Evolutionary conservation across 495 filamentous ascomycete genomes (phyloP).

Genomic region (Talaromyces stipitatus): DNA sequence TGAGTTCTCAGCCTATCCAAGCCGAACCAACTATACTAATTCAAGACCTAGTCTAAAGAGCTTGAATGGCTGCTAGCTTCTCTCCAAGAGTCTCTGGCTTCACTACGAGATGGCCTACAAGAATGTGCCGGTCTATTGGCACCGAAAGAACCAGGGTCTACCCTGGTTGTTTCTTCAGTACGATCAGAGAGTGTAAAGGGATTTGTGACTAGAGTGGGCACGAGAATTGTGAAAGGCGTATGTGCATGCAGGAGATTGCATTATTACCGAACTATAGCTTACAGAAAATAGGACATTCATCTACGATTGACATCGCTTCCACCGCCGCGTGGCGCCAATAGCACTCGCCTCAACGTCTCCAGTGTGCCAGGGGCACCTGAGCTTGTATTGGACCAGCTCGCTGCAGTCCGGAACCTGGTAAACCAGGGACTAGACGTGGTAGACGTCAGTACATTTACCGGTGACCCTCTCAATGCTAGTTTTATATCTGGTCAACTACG

Average conservation of each 20-base stretch:
- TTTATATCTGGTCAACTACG: slow-evolving; percentile 77
- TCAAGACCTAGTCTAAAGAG: slow-evolving; percentile 55
- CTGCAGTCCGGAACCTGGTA: slow-evolving; percentile 64
- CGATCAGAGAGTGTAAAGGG: slow-evolving; percentile 88
- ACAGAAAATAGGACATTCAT: slow-evolving; percentile 35
- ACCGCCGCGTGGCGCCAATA: slow-evolving; percentile 33
- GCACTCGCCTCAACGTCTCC: slow-evolving; percentile 51
- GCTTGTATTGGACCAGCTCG: slow-evolving; percentile 57
- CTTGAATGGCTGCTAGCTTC: slow-evolving; percentile 79
- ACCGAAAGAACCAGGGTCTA: slow-evolving; percentile 73
- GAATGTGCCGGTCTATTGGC: slow-evolving; percentile 81
- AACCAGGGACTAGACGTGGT: slow-evolving; percentile 72
- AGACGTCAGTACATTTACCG: slow-evolving; percentile 63
- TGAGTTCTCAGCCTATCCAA: slow-evolving; percentile 32
- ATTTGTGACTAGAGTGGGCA: slow-evolving; percentile 74
- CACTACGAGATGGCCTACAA: slow-evolving; percentile 75
- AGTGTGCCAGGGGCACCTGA: slow-evolving; percentile 39
- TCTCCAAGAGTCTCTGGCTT: slow-evolving; percentile 67
- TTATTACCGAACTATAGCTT: not conserved
- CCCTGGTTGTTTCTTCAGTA: slow-evolving; percentile 79
- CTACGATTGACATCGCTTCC: slow-evolving; percentile 41
- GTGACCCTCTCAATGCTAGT: slow-evolving; percentile 45
- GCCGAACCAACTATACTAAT: slow-evolving; percentile 17
- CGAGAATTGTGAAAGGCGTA: slow-evolving; percentile 69
- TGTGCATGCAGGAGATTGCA: slow-evolving; percentile 17